Base-by-base conservation (phyloP, 1,284 basidiomycete species). In the Trametes hirsuta region DNA sequence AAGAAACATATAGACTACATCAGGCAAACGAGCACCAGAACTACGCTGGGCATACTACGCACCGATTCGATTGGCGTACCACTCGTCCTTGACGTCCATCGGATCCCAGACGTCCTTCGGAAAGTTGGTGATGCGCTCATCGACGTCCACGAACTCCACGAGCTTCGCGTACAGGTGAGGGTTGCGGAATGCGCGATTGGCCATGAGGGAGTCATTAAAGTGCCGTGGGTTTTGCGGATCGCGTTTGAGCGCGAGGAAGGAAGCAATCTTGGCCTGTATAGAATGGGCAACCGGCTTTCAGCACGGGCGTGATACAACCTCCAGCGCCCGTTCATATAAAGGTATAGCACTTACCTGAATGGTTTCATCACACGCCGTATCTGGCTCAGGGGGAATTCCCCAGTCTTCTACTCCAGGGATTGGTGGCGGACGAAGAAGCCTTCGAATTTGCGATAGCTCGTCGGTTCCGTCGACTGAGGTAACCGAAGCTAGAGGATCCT, bases 201-300 rank as follows among this genome's bases (percentile, higher is more conserved):
- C 83, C 85, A 96, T 91, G 37, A 99, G 84, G 0, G 92, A 92
- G 72, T 95, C 93, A 73, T 98, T 98, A 79, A 97, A 98, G 72
- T 97, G 95, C 64, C 88, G 88, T n/a, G 90, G 85, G 57, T 85
- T 81, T 4, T 63, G 65, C 3, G 82, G 71, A 63, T 88, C 81
- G 49, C 71, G 77, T 73, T 94, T 97, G 58, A 95, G 83, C 5
- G 77, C 72, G 59, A 86, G 84, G 69, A 91, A 98, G 60, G 90
- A 87, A 0, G 83, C 76, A 15, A 95, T 82, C 74, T 96, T 96
- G 2, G 84, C 81, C 93, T 95, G 68, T 0, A 42, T 46, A 42
- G n/a, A 34, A 36, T 12, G 53, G 36, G 15, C 3, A 51, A 50
- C 74, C 18, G 21, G 30, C 8, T 30, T 30, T 30, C 30, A 30